Conservation (phyloP, 1,284 basidiomycete genomes). For the Puccinia triticina region DNA sequence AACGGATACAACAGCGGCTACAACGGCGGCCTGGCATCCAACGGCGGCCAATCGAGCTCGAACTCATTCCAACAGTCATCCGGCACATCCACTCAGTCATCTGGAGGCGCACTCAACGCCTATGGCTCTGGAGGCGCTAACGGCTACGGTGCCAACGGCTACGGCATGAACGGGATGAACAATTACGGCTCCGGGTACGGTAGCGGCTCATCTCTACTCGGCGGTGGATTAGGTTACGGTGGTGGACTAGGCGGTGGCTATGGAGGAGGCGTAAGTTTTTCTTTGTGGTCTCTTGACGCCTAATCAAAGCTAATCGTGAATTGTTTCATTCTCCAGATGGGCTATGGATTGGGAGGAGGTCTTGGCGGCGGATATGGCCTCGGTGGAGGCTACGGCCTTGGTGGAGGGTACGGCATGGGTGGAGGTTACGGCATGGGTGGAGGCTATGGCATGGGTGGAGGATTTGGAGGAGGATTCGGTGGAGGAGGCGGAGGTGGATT, state of each 20-base stretch:
- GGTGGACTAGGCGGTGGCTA: too few species aligned
- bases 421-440: too few species aligned
- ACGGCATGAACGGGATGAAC: not conserved
- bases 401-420: not conserved
- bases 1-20: constrained; percentile 8
- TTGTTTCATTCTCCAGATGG: not conserved
- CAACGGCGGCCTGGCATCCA: not conserved
- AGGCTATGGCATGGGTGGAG: too few species aligned
- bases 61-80: constrained; percentile 31
- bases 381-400: too few species aligned
- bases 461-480: not conserved
- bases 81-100: constrained; percentile 16
- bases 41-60: constrained; percentile 9
- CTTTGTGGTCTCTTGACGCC: not conserved
- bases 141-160: constrained; percentile 17
- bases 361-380: too few species aligned
- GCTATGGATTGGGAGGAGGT: constrained; percentile 11
- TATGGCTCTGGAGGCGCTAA: constrained; percentile 7
- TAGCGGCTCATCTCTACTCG: not conserved
- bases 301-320: not conserved
- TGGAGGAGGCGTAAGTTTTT: not conserved
- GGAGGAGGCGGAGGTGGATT: not conserved
- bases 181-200: constrained; percentile 4
- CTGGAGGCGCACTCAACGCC: not conserved
- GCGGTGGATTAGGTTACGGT: not conserved